Conservation (phyloP, 1,284 basidiomycete genomes). For the Uromyces viciae-fabae region DNA sequence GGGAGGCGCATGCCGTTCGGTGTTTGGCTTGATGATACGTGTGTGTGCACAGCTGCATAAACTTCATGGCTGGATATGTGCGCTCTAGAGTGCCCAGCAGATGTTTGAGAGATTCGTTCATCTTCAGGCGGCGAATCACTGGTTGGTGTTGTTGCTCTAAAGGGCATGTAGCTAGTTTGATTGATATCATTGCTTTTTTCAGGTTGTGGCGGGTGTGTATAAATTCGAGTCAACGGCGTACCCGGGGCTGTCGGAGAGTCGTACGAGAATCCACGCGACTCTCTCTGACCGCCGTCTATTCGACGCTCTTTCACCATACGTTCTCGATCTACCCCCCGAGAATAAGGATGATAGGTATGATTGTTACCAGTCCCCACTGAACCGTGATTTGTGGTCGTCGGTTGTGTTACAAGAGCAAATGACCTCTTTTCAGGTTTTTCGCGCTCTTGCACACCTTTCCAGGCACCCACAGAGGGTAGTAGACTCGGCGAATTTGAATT, state of each 20-base stretch:
- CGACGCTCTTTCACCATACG: slow-evolving; percentile 14
- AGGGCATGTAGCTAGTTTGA: no score
- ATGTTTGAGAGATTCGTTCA: no score
- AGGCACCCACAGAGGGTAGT: slow-evolving; percentile 16
- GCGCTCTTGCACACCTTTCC: slow-evolving; percentile 18
- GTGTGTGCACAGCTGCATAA: no score
- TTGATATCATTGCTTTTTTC: not conserved
- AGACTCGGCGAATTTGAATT: slow-evolving; percentile 5
- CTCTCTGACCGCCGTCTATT: slow-evolving; percentile 1
- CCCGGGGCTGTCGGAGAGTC: slow-evolving; percentile 25
- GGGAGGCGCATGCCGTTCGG: no score
- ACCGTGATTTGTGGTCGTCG: not conserved
- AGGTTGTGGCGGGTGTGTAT: slow-evolving; percentile 12
- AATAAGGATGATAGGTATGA: slow-evolving; percentile 43
- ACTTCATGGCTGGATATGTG: no score
- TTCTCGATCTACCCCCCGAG: slow-evolving; percentile 2
- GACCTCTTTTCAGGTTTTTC: slow-evolving; percentile 24
- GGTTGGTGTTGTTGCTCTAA: no score
- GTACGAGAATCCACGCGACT: slow-evolving; percentile 17
- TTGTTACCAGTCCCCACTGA: not conserved
- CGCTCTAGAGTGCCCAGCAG: no score
- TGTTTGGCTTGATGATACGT: no score
- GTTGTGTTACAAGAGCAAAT: not conserved
- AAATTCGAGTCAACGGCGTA: slow-evolving; percentile 14
- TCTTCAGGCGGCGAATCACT: no score